These are phyloP conservation scores for Panellus pusillus DNA, from an alignment of 768 basidiomycete genomes.

Conservation along the genomic window DNA sequence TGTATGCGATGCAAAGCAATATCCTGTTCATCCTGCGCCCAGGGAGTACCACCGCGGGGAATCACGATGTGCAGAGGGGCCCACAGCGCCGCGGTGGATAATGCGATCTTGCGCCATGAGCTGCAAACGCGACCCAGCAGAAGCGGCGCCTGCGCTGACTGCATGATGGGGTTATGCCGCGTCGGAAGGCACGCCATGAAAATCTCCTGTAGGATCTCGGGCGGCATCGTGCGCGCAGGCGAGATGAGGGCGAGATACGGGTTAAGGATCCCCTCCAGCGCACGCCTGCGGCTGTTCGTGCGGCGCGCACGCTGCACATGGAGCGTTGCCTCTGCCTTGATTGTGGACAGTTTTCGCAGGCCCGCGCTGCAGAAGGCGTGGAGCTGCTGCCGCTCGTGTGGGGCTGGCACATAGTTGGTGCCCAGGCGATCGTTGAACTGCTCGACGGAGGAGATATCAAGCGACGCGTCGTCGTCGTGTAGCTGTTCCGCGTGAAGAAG, in stretches of 20 bases:
- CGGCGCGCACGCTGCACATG: neutral
- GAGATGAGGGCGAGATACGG: constrained; percentile 5
- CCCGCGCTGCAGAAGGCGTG: neutral
- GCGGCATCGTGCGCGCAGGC: neutral
- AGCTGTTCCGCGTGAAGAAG: neutral
- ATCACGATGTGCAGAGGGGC: neutral
- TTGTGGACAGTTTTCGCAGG: neutral
- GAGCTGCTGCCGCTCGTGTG: neutral
- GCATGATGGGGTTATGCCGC: neutral
- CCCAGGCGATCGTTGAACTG: neutral
- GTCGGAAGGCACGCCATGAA: constrained; percentile 1
- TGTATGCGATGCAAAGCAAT: too few species aligned
- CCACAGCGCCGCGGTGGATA: constrained; percentile 1
- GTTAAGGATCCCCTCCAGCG: neutral
- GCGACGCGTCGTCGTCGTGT: neutral
- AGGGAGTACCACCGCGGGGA: neutral
- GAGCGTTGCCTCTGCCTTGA: neutral
- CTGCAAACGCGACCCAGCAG: constrained; percentile 4
- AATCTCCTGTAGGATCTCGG: constrained; percentile 9
- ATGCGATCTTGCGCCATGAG: neutral
- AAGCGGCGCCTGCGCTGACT: neutral
- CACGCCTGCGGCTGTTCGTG: neutral
- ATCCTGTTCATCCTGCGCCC: neutral
- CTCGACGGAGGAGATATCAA: neutral
- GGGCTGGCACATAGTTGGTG: constrained; percentile 5